phyloP scores from a whole-genome alignment of 805 yeast genomes.

The Ogataea haglerorum region DNA sequence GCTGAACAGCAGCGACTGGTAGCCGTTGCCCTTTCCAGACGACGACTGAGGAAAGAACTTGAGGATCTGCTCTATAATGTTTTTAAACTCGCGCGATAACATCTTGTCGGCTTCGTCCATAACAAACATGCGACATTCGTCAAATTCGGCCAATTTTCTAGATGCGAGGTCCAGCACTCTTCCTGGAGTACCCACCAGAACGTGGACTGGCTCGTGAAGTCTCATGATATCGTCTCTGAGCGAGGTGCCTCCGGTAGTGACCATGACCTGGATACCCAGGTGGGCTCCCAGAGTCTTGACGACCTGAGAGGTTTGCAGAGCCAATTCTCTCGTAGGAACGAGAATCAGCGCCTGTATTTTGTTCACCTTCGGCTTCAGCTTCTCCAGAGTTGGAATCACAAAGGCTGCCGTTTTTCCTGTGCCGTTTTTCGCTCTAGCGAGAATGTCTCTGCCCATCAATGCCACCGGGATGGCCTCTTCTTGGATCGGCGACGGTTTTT shows the following conservation, averaged over 20 bases:
- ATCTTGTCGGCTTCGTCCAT: conserved; percentile 99
- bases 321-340: conserved; percentile 97
- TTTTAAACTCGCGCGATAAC: conserved; percentile 85
- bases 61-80: conserved; percentile 82
- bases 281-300: conserved; percentile 95
- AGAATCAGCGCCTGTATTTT: conserved; percentile 89
- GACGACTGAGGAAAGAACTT: conserved; percentile 63
- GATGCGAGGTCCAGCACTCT: conserved; percentile 92
- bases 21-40: conserved; percentile 38
- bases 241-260: conserved; percentile 96
- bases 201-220: conserved; percentile 88
- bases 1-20: conserved; percentile 83
- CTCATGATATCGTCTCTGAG: conserved; percentile 92
- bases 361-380: conserved; percentile 75
- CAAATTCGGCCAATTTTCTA: conserved; percentile 80
- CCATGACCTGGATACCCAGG: conserved; percentile 90
- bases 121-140: conserved; percentile 81
- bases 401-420: conserved; percentile 99
- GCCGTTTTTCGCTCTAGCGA: conserved; percentile 98
- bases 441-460: conserved; percentile 88
- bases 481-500: conserved; percentile 96
- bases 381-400: conserved; percentile 88
- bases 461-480: conserved; percentile 97
- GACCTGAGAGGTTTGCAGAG: conserved; percentile 95
- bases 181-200: conserved; percentile 97